Base-by-base conservation (phyloP, 805 yeast genomes). In the Lachancea lanzarotensis region DNA sequence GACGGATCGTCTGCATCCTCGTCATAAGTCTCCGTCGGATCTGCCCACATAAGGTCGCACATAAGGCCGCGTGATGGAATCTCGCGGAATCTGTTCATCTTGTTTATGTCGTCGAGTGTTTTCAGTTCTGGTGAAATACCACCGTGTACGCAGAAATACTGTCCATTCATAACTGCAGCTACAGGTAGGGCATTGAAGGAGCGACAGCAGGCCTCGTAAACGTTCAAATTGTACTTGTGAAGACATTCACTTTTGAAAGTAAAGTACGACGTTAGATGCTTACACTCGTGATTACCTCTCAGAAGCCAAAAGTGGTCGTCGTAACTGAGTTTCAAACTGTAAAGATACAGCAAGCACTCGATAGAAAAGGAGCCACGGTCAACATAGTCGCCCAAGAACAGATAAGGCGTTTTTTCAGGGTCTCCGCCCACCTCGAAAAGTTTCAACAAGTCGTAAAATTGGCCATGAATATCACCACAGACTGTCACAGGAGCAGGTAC, bases 401-500 rank as follows among this genome's bases (percentile, higher is more conserved):
- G 69, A 62, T 87, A 91, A 16, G 84, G 74, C 1, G 95, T 82
- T n/a, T 60, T 66, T 13, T 68, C 71, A 11, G 97, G 96, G 58
- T 83, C 81, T 2, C 98, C 98, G 33, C 96, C 95, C 15, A 89
- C 91, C 61, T 91, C 97, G 59, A 91, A 86, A 36, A 91, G 69
- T 65, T 90, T 89, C 78, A 90, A 73, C 54, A 91, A 72, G 64
- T 91, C 98, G 63, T 76, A 90, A 63, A 78, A 88, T 64, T 91
- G 98, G 15, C 98, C 98, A 65, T 91, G 98, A n/a, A 90, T 76
- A 66, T 91, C 98, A 45, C 98, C 98, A 68, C 97, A 89, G 2
- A 91, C 89, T 0, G 96, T 90, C 2, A 91, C 86, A 0, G 98
- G 98, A 0, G 96, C 95, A 2, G 89, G 90, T 1, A 93, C 84